Evolutionary conservation across 768 basidiomycete species (phyloP).

Genomic region (Lactarius sp.): DNA sequence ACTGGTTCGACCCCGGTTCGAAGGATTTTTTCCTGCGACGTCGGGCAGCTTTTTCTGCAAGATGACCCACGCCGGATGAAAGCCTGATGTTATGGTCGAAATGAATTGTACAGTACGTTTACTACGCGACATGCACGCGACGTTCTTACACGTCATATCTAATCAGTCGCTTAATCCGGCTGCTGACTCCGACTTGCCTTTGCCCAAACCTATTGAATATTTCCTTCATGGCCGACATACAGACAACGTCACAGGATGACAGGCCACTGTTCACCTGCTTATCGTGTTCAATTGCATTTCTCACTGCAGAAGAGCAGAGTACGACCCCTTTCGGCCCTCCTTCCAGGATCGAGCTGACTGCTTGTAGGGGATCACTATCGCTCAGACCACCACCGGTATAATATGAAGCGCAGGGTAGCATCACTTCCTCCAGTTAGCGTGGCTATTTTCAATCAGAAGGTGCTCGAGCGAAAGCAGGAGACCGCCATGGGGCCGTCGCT

Average conservation of each 20-base stretch:
- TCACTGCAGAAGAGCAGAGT: conserved; percentile 80
- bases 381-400: conserved; percentile 95
- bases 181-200: background rate
- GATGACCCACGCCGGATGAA: background rate
- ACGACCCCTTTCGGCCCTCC: conserved; percentile 30
- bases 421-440: conserved; percentile 79
- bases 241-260: conserved; percentile 21
- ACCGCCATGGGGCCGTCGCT: conserved; percentile 62
- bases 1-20: conserved; percentile 25
- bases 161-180: background rate
- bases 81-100: background rate
- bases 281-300: conserved; percentile 86
- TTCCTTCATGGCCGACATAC: conserved; percentile 19
- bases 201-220: background rate
- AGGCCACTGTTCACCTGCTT: conserved; percentile 72
- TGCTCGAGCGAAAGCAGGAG: conserved; percentile 71
- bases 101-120: background rate
- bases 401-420: conserved; percentile 95
- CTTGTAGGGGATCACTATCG: conserved; percentile 75
- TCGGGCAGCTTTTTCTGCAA: background rate
- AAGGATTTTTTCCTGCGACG: conserved; percentile 10
- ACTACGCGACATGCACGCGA: background rate
- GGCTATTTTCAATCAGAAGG: conserved; percentile 80
- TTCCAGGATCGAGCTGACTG: conserved; percentile 1
- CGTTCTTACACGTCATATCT: background rate